phyloP scores from a whole-genome alignment of 2,329 filamentous ascomycete species.

The Xylaria sp. region DNA sequence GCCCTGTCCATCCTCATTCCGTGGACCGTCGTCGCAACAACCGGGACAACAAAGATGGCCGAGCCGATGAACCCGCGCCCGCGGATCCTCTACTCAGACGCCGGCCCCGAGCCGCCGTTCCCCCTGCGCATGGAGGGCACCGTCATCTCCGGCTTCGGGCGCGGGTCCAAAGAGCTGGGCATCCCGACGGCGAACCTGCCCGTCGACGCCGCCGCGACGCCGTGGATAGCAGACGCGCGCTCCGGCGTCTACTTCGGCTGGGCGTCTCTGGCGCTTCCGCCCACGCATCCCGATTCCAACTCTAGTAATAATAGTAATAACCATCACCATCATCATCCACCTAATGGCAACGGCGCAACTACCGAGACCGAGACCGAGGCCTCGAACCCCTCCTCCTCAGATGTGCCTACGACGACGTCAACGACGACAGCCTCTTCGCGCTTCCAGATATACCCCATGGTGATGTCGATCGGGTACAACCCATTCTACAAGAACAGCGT shows the following conservation, averaged over 20 bases:
- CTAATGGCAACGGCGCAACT: slow-evolving; percentile 1
- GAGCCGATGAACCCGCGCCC: slow-evolving; percentile 60
- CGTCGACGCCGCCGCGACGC: slow-evolving; percentile 70
- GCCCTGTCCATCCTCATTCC: slow-evolving; percentile 31
- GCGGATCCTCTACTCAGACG: slow-evolving; percentile 76
- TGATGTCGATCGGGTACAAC: slow-evolving; percentile 96
- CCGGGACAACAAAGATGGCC: slow-evolving; percentile 19
- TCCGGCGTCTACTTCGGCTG: slow-evolving; percentile 96
- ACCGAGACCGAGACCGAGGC: no score
- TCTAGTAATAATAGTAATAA: neutral
- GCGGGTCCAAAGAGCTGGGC: slow-evolving; percentile 95
- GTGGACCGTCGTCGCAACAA: slow-evolving; percentile 5
- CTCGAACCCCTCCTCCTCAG: no score
- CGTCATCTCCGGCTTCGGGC: slow-evolving; percentile 92
- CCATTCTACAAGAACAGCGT: slow-evolving; percentile 95
- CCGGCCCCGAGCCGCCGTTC: slow-evolving; percentile 80
- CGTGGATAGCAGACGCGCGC: slow-evolving; percentile 71
- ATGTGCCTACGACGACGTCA: neutral
- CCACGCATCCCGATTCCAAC: slow-evolving; percentile 57
- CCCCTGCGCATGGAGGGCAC: slow-evolving; percentile 85
- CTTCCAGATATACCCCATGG: slow-evolving; percentile 78
- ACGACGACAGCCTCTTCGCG: neutral
- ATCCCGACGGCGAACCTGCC: slow-evolving; percentile 96
- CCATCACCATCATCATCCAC: slow-evolving; percentile 9
- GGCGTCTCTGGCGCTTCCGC: slow-evolving; percentile 75